Base-by-base conservation (phyloP, 257 asterid genomes). In the Plantago elongata region DNA sequence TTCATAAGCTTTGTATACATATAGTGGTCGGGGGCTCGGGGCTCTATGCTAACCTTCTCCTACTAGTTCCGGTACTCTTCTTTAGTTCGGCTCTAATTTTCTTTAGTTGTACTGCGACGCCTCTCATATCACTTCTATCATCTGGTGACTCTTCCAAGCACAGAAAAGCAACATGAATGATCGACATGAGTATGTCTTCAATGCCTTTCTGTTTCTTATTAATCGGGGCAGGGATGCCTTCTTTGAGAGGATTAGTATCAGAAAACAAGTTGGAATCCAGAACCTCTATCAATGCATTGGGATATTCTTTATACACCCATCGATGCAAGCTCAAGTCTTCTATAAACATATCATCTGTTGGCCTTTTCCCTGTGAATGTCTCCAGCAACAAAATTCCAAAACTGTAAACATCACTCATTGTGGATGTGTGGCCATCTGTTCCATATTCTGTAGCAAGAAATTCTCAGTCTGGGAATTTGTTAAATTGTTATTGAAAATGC, bases 371-470 rank as follows among this genome's bases (percentile, higher is more conserved):
- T 11, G 80, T 69, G 63, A 74, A 74, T 15, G 72, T 72, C 77
- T 74, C 67, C n/a, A n/a, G n/a, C n/a, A 79, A 56, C 68, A 79
- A 51, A 64, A 79, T 67, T 30, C 84, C 82, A 48, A 66, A 75
- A 64, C 84, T 76, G 69, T 79, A 79, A 9, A 79, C 73, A 64
- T 76, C 84, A 11, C 71, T 59, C 69, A 56, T 61, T 6, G 78
- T 67, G 12, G 79, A 76, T 30, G 73, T 72, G 7, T 60, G 74
- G 5, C 84, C 82, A 13, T 74, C 78, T 40, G 57, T 38, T 5
- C 85, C 80, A 37, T 64, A 70, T 66, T 79, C 85, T 76, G 82
- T 61, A 59, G 16, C 1, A 34, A 34, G 8, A 34, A 34, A 34
- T 34, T 34, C 40, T 34, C 40, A 34, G 40, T n/a, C n/a, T n/a